Evolutionary conservation across 192 early-diverging fungal species (phyloP).

Genomic region (Umbelopsis vinacea): DNA sequence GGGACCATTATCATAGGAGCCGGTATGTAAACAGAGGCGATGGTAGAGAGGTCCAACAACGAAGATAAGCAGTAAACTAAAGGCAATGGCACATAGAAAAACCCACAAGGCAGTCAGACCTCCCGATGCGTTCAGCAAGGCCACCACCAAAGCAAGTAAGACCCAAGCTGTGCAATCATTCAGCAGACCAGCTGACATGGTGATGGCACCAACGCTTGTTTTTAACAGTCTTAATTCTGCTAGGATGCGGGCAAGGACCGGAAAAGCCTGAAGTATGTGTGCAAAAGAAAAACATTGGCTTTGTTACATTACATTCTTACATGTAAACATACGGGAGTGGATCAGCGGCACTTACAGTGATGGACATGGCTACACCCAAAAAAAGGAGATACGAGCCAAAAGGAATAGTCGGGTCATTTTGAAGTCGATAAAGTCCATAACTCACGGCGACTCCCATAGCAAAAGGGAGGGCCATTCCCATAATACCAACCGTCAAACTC

Average conservation of each 20-base stretch:
- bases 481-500: constrained; percentile 68
- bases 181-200: constrained; percentile 83
- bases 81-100: constrained; percentile 74
- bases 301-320: no score
- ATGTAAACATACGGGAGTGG: neutral
- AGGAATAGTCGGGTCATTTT: constrained; percentile 45
- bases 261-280: constrained; percentile 73
- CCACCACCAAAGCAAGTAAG: constrained; percentile 79
- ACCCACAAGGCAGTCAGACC: constrained; percentile 80
- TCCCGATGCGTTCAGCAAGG: constrained; percentile 78
- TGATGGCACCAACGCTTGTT: constrained; percentile 81
- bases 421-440: constrained; percentile 66
- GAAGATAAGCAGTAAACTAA: constrained; percentile 71
- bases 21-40: constrained; percentile 52
- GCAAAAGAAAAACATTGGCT: no score
- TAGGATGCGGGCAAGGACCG: constrained; percentile 93
- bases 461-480: constrained; percentile 87
- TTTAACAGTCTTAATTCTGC: constrained; percentile 84
- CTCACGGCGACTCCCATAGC: constrained; percentile 74
- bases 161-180: constrained; percentile 91
- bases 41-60: constrained; percentile 66
- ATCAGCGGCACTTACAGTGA: constrained; percentile 59
- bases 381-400: constrained; percentile 85
- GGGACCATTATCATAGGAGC: constrained; percentile 57
- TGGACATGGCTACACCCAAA: constrained; percentile 88